A percentile compares a stretch with the other conserved stretches of the same genome.
phyloP scores from a whole-genome alignment of 163 green algal genomes.

The Volvox carteri region DNA sequence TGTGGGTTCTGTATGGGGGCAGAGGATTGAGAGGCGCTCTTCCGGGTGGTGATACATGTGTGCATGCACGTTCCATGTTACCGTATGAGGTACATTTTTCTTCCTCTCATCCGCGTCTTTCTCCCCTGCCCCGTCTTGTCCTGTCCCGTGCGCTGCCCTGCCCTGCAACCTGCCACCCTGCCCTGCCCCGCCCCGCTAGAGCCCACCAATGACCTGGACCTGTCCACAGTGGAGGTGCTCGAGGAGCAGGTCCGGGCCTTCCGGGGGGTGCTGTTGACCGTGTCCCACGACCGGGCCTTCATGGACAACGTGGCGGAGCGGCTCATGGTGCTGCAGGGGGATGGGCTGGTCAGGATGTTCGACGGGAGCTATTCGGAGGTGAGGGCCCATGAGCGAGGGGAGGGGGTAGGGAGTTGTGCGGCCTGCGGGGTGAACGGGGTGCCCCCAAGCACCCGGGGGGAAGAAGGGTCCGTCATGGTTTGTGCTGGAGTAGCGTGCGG shows the following conservation, averaged over 20 bases:
- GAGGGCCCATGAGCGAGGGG: not conserved
- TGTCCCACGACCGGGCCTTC: conserved; percentile 88
- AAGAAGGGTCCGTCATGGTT: no score
- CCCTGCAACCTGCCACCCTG: not conserved
- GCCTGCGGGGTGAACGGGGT: not conserved
- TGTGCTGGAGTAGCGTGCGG: no score
- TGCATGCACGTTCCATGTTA: no score
- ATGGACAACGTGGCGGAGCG: conserved; percentile 81
- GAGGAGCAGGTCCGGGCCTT: conserved; percentile 75
- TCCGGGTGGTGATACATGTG: no score
- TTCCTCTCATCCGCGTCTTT: not conserved
- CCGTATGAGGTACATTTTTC: no score
- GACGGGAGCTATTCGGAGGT: conserved; percentile 72
- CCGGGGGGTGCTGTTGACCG: conserved; percentile 80
- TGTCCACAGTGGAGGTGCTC: conserved; percentile 83
- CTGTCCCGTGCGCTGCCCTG: not conserved
- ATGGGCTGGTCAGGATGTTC: conserved; percentile 75
- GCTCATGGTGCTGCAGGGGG: conserved; percentile 83
- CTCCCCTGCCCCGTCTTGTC: not conserved
- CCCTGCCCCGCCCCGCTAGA: conserved; percentile 60
- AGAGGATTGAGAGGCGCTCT: no score
- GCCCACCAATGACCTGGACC: conserved; percentile 93
- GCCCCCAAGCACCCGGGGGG: no score
- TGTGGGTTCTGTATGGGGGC: no score
- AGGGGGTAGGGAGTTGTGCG: not conserved